Evolutionary conservation across 139 green algal species (phyloP).

Genomic region (Limnomonas spitsbergensis): DNA sequence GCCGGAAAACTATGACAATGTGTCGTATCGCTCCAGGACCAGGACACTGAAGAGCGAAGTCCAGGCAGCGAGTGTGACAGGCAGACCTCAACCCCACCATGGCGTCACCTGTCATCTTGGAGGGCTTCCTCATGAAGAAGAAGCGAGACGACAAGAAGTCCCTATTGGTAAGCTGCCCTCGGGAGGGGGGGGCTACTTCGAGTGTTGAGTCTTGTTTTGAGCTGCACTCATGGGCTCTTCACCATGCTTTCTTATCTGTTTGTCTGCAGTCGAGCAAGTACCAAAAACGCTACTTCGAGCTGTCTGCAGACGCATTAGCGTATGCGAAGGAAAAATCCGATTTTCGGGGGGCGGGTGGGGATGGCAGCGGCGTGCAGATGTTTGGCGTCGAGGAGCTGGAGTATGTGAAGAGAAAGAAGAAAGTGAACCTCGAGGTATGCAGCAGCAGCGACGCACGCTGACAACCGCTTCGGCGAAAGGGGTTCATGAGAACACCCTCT

Average conservation of each 20-base stretch:
- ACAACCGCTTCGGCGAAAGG: too few species aligned
- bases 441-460: too few species aligned
- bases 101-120: constrained; percentile 12
- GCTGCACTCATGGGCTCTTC: too few species aligned
- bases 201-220: background rate
- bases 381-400: constrained; percentile 18
- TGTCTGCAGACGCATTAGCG: constrained; percentile 22
- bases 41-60: too few species aligned
- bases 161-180: background rate
- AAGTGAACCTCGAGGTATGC: constrained; percentile 25
- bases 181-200: background rate
- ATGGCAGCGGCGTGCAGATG: background rate
- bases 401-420: constrained; percentile 3
- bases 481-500: too few species aligned
- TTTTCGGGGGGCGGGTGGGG: background rate
- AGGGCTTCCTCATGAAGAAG: constrained; percentile 22
- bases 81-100: too few species aligned
- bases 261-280: constrained; percentile 27
- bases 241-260: too few species aligned
- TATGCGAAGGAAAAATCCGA: constrained; percentile 21
- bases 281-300: constrained; percentile 27
- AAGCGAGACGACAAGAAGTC: constrained; percentile 17
- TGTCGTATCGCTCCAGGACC: too few species aligned
- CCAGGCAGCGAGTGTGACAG: too few species aligned
- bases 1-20: too few species aligned